These are phyloP conservation scores for Ceratocystis destructans DNA, from an alignment of 2,329 filamentous ascomycete genomes.

Conservation along the genomic window DNA sequence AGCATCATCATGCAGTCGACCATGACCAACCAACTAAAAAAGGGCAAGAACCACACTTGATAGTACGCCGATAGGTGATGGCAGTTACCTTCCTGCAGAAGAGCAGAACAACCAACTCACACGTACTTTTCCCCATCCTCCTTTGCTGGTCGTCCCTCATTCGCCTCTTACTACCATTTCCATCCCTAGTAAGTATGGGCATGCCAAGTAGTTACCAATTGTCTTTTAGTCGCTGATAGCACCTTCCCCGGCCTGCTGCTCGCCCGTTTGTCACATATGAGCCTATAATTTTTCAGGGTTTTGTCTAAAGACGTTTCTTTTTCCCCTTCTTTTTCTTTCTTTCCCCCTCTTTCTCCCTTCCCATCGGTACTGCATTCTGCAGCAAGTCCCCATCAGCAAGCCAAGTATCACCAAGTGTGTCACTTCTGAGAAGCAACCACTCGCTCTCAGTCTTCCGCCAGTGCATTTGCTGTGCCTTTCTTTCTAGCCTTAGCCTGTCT, in stretches of 20 bases:
- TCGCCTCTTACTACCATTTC: neutral
- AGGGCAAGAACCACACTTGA: neutral
- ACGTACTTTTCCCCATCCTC: neutral
- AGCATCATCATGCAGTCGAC: neutral
- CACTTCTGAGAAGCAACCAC: neutral
- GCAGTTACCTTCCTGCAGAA: neutral
- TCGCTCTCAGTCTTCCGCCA: neutral
- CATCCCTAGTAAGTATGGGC: neutral
- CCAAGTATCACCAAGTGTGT: neutral
- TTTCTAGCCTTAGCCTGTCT: neutral
- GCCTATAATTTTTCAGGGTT: neutral
- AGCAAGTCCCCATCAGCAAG: neutral
- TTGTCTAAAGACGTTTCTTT: neutral
- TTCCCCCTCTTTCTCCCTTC: neutral
- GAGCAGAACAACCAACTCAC: constrained; percentile 3
- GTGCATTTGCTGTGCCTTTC: neutral
- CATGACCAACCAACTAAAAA: neutral
- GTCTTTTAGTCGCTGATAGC: neutral
- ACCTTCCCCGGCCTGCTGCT: neutral
- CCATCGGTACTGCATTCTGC: neutral
- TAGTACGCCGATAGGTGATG: neutral
- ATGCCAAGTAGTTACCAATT: neutral
- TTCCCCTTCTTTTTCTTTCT: neutral
- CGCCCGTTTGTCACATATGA: neutral
- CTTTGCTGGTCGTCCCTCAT: neutral